phyloP scores from a whole-genome alignment of 2,329 filamentous ascomycete genomes.

The Aspergillus novofumigatus region DNA sequence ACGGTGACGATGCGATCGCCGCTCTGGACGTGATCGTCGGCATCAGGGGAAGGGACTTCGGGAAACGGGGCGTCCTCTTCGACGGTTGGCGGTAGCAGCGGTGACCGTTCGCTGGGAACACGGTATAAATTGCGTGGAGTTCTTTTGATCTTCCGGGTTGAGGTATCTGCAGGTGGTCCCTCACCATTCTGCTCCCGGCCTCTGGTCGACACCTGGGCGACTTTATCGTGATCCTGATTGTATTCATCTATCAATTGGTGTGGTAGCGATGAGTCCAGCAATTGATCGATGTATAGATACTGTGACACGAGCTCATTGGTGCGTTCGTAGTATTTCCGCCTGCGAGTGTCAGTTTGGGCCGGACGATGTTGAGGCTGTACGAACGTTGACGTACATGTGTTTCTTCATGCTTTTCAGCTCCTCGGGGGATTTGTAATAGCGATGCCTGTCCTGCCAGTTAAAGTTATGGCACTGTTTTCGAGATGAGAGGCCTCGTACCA shows the following conservation, averaged over 20 bases:
- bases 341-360: slow-evolving; percentile 25
- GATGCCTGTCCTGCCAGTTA: slow-evolving; percentile 48
- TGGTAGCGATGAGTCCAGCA: slow-evolving; percentile 88
- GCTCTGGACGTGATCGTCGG: slow-evolving; percentile 56
- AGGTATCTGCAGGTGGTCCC: slow-evolving; percentile 31
- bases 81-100: slow-evolving; percentile 27
- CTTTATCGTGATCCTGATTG: slow-evolving; percentile 47
- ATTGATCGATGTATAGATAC: slow-evolving; percentile 86
- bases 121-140: slow-evolving; percentile 86
- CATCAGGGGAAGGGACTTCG: slow-evolving; percentile 44
- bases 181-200: slow-evolving; percentile 36
- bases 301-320: slow-evolving; percentile 86
- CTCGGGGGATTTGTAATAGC: slow-evolving; percentile 78
- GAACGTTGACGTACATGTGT: slow-evolving; percentile 52
- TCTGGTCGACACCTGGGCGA: slow-evolving; percentile 24
- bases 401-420: slow-evolving; percentile 68
- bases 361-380: not conserved
- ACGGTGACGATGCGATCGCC: slow-evolving; percentile 72
- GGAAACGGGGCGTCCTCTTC: slow-evolving; percentile 59
- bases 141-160: slow-evolving; percentile 54
- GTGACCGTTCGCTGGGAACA: slow-evolving; percentile 40
- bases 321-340: slow-evolving; percentile 79
- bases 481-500: slow-evolving; percentile 49
- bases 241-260: slow-evolving; percentile 91
- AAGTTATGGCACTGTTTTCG: not conserved